These are phyloP conservation scores for Raphidocelis subcapitata DNA, from an alignment of 139 green algal species.

Conservation along the genomic window DNA sequence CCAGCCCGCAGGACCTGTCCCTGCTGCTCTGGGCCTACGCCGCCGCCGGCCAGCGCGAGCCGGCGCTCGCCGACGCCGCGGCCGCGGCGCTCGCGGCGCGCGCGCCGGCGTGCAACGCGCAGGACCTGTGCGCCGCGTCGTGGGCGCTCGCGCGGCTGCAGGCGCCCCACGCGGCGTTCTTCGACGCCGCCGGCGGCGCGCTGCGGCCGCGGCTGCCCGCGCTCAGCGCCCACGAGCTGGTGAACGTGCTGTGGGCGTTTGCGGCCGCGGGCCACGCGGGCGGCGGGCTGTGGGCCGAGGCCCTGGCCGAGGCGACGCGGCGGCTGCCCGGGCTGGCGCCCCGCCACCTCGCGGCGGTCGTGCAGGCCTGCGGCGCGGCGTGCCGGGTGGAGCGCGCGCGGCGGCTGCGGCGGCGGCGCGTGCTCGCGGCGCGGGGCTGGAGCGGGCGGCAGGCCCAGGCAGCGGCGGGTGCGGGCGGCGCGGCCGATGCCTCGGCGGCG, in stretches of 20 bases:
- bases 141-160: too few relatives aligned
- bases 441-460: background rate
- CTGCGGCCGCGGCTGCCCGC: background rate
- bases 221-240: slow-evolving; percentile 36
- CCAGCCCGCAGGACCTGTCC: slow-evolving; percentile 37
- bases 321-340: background rate
- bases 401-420: background rate
- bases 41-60: background rate
- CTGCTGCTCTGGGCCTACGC: slow-evolving; percentile 32
- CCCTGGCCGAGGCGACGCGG: slow-evolving; percentile 18
- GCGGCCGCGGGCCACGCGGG: slow-evolving; percentile 5
- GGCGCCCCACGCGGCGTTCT: background rate
- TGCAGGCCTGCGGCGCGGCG: too few relatives aligned
- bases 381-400: background rate
- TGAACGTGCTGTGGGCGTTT: slow-evolving; percentile 30
- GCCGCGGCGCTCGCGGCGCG: slow-evolving; percentile 7
- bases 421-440: background rate
- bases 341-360: too few relatives aligned
- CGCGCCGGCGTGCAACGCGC: background rate
- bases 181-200: background rate
- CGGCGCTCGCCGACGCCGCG: slow-evolving; percentile 2
- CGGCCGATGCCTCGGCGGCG: too few relatives aligned
- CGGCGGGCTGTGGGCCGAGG: background rate
- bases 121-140: too few relatives aligned
- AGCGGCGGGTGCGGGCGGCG: slow-evolving; percentile 1